Percentiles rank a stretch among this genome's conserved stretches.
Conservation (phyloP, 352 stramenopile species). For the Phytophthora meadii region DNA sequence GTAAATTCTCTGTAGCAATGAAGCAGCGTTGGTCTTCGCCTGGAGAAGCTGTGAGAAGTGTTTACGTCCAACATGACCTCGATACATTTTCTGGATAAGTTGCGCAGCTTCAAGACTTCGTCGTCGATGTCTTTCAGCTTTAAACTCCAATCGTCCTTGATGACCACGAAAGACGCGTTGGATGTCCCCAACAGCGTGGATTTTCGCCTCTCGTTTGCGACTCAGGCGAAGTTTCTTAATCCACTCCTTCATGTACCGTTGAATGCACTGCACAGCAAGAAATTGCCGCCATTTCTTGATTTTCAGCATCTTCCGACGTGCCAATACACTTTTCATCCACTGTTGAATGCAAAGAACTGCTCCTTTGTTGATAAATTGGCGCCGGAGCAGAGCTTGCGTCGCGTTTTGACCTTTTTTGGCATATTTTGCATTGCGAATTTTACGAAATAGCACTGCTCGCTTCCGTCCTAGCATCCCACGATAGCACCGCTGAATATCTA, state of each 20-base stretch:
- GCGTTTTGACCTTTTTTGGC: conserved; percentile 65
- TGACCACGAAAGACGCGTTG: conserved; percentile 62
- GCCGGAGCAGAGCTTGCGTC: conserved; percentile 53
- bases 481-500: conserved; percentile 50
- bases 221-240: conserved; percentile 42
- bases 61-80: conserved; percentile 38
- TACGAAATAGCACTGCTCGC: conserved; percentile 66
- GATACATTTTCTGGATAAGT: conserved; percentile 48
- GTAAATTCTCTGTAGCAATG: conserved; percentile 56
- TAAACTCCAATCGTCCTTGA: conserved; percentile 37
- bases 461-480: conserved; percentile 59
- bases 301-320: conserved; percentile 49
- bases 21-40: conserved; percentile 47
- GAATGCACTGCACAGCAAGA: conserved; percentile 53
- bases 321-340: conserved; percentile 53
- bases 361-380: conserved; percentile 51
- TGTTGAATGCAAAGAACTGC: conserved; percentile 55
- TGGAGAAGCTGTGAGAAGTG: conserved; percentile 27
- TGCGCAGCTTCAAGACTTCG: conserved; percentile 32
- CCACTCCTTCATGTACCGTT: conserved; percentile 63
- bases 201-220: conserved; percentile 45
- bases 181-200: conserved; percentile 42
- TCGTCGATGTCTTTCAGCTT: conserved; percentile 36
- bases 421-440: conserved; percentile 64
- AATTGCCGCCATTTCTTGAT: conserved; percentile 52